Evolutionary conservation across 177 flowering plant species (phyloP).

Genomic region (Tripterygium wilfordii): DNA sequence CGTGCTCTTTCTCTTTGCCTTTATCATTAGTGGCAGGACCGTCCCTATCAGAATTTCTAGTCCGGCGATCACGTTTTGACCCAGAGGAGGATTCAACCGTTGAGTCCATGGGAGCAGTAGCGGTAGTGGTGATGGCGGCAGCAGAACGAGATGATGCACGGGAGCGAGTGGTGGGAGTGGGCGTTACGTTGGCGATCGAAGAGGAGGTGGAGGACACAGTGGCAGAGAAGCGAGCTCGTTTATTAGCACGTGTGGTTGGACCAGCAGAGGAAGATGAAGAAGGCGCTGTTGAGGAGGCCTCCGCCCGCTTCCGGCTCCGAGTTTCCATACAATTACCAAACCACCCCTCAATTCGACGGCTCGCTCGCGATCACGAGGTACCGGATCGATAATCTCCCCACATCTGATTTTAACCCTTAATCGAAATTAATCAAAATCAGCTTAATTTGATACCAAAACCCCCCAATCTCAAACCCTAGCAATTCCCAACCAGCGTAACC

Average conservation of each 20-base stretch:
- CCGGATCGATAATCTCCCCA: too few relatives aligned
- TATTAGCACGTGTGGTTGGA: conserved; percentile 63
- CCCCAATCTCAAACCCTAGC: too few relatives aligned
- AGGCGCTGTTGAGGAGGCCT: conserved; percentile 97
- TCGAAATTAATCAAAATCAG: too few relatives aligned
- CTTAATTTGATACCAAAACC: too few relatives aligned
- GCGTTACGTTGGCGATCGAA: conserved; percentile 26
- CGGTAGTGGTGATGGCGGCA: conserved; percentile 11
- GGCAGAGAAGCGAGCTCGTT: conserved; percentile 57
- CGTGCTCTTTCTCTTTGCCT: conserved; percentile 90
- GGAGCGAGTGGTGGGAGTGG: conserved; percentile 37
- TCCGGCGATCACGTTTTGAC: conserved; percentile 42
- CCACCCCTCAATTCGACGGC: conserved; percentile 19
- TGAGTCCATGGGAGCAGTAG: conserved; percentile 41
- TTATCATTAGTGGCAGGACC: conserved; percentile 39
- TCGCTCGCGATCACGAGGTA: conserved; percentile 2
- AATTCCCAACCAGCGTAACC: too few relatives aligned
- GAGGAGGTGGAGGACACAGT: conserved; percentile 14
- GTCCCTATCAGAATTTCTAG: conserved; percentile 36
- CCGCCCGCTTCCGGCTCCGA: conserved; percentile 99
- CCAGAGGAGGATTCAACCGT: conserved; percentile 57
- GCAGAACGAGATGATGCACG: conserved; percentile 11
- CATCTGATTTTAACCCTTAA: too few relatives aligned
- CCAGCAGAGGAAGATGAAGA: conserved; percentile 55
- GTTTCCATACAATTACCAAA: conserved; percentile 95